Percentiles rank a stretch among this genome's conserved stretches.
phyloP scores from a whole-genome alignment of 192 early-diverging fungal species.

The Coemansia erecta region DNA sequence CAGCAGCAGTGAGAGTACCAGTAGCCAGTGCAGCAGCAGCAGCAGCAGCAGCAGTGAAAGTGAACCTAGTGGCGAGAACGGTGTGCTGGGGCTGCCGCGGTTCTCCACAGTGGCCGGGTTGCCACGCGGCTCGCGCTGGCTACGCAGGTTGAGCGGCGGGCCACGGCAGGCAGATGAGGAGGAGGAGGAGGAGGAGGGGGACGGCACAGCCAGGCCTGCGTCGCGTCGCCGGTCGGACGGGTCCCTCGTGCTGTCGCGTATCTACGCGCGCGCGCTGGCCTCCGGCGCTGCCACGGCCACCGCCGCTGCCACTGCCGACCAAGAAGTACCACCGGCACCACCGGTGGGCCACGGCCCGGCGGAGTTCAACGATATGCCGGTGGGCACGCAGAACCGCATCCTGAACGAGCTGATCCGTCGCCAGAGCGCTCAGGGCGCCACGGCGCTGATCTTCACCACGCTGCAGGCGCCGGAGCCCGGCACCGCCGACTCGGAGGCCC shows the following conservation, averaged over 20 bases:
- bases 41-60: slow-evolving; percentile 14
- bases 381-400: slow-evolving; percentile 56
- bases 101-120: not conserved
- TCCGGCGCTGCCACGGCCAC: not conserved
- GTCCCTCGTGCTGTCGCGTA: slow-evolving; percentile 31
- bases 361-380: slow-evolving; percentile 59
- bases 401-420: slow-evolving; percentile 63
- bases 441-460: slow-evolving; percentile 60
- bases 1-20: slow-evolving; percentile 4
- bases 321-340: not conserved
- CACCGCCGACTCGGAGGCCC: slow-evolving; percentile 41
- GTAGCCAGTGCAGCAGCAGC: slow-evolving; percentile 7
- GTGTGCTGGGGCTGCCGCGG: too few species aligned
- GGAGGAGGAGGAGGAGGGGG: too few species aligned
- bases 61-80: not conserved
- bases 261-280: slow-evolving; percentile 23
- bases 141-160: too few species aligned
- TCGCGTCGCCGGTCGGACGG: slow-evolving; percentile 39
- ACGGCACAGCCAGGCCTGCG: too few species aligned
- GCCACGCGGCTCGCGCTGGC: too few species aligned
- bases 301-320: not conserved
- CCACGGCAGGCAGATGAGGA: too few species aligned
- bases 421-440: slow-evolving; percentile 44
- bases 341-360: not conserved
- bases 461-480: slow-evolving; percentile 58